Evolutionary conservation across 2,329 filamentous ascomycete species (phyloP).

Genomic region (Colletotrichum echinochloae): DNA sequence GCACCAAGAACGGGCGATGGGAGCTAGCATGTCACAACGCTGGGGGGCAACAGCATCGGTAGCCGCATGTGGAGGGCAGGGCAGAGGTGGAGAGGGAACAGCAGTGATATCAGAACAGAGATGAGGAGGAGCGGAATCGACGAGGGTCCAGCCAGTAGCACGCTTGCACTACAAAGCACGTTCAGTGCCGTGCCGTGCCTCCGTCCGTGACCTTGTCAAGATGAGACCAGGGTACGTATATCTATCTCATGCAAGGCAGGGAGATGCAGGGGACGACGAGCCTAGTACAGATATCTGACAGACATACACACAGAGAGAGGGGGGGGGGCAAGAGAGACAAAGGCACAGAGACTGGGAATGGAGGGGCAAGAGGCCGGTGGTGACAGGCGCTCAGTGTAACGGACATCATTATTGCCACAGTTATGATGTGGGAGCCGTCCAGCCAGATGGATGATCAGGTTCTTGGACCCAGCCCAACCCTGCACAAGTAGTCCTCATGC

Average conservation of each 20-base stretch:
- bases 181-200: conserved; percentile 12
- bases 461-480: neutral
- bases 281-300: neutral
- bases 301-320: neutral
- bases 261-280: neutral
- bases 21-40: conserved; percentile 24
- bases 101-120: conserved; percentile 17
- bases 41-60: conserved; percentile 11
- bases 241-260: conserved; percentile 24
- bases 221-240: conserved; percentile 22
- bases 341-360: neutral
- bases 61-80: conserved; percentile 23
- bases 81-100: neutral
- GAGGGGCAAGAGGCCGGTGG: neutral
- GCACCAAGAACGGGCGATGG: conserved; percentile 29
- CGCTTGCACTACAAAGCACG: neutral
- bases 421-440: neutral
- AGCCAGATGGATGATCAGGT: conserved; percentile 9
- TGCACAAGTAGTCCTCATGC: neutral
- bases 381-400: neutral
- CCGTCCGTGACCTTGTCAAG: neutral
- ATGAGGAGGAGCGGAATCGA: conserved; percentile 1
- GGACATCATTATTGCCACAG: neutral
- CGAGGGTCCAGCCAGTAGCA: neutral
- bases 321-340: conserved; percentile 4